These are phyloP conservation scores for Ogataea ganodermae DNA, from an alignment of 805 yeast species.

Conservation along the genomic window DNA sequence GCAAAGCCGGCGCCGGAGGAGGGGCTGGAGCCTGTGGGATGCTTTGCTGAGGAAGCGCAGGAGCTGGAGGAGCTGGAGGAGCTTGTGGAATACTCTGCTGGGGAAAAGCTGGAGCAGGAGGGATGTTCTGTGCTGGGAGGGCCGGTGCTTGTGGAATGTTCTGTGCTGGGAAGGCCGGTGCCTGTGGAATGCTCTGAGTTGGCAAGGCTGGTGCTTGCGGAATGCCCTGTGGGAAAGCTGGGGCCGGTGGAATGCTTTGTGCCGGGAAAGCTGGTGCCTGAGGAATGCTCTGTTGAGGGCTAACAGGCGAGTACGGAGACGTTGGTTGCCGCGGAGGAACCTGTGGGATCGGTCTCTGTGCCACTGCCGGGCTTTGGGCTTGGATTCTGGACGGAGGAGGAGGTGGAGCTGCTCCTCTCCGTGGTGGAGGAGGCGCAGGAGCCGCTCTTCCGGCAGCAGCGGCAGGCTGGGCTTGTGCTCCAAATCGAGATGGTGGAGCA, in stretches of 20 bases:
- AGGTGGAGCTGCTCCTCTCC: constrained; percentile 43
- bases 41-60: constrained; percentile 14
- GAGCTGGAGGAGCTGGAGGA: constrained; percentile 18
- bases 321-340: constrained; percentile 15
- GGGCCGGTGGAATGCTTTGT: constrained; percentile 15
- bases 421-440: constrained; percentile 38
- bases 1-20: constrained; percentile 33
- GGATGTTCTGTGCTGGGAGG: constrained; percentile 24
- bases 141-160: constrained; percentile 14
- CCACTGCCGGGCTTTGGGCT: constrained; percentile 18
- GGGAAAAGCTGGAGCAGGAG: constrained; percentile 36
- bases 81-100: constrained; percentile 32
- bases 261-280: constrained; percentile 21
- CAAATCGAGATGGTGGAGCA: constrained; percentile 26
- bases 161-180: constrained; percentile 32
- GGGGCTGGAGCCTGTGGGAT: constrained; percentile 17
- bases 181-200: constrained; percentile 19
- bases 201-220: constrained; percentile 34
- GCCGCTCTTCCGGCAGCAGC: constrained; percentile 29
- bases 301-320: constrained; percentile 17
- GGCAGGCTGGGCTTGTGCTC: constrained; percentile 28
- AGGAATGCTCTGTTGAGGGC: constrained; percentile 24
- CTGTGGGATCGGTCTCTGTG: constrained; percentile 7
- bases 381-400: constrained; percentile 43
- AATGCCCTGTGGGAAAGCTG: constrained; percentile 14